phyloP scores from a whole-genome alignment of 192 early-diverging fungal genomes.

The Lobosporangium transversale region DNA sequence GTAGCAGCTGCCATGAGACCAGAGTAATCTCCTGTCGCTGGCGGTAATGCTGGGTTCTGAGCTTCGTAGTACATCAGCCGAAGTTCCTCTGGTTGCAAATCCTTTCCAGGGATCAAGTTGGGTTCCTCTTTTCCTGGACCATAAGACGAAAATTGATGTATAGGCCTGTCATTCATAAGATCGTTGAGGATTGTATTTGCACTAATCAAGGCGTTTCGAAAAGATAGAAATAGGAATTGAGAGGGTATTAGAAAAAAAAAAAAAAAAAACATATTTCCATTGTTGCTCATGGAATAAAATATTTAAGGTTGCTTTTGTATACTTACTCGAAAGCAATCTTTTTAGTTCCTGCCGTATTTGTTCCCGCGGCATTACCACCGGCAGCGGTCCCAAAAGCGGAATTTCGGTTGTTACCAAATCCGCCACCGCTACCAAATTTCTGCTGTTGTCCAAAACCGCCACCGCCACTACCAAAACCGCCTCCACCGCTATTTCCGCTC shows the following conservation, averaged over 20 bases:
- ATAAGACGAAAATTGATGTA: conserved; percentile 65
- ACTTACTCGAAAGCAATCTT: conserved; percentile 45
- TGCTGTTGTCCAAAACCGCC: conserved; percentile 21
- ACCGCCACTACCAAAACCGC: conserved; percentile 26
- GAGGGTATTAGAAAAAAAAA: conserved; percentile 5
- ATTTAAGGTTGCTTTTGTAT: too few species aligned
- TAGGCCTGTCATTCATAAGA: conserved; percentile 57
- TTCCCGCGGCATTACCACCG: too few species aligned
- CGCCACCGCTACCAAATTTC: conserved; percentile 5
- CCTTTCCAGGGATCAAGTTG: conserved; percentile 66
- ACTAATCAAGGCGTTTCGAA: conserved; percentile 17
- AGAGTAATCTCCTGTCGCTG: conserved; percentile 24
- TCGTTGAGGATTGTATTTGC: conserved; percentile 57
- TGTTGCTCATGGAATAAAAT: neutral
- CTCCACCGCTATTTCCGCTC: conserved; percentile 33
- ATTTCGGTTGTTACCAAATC: conserved; percentile 8
- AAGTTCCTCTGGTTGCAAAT: conserved; percentile 72
- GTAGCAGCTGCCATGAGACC: conserved; percentile 21
- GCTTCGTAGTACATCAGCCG: conserved; percentile 60
- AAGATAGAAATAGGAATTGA: conserved; percentile 1
- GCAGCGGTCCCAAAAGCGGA: conserved; percentile 19
- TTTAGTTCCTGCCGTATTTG: conserved; percentile 3
- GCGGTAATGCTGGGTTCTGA: conserved; percentile 29
- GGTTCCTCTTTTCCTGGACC: conserved; percentile 68
- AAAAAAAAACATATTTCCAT: neutral